Evolutionary conservation across 148 eudicot species (phyloP).

Genomic region (Selenicereus undatus): DNA sequence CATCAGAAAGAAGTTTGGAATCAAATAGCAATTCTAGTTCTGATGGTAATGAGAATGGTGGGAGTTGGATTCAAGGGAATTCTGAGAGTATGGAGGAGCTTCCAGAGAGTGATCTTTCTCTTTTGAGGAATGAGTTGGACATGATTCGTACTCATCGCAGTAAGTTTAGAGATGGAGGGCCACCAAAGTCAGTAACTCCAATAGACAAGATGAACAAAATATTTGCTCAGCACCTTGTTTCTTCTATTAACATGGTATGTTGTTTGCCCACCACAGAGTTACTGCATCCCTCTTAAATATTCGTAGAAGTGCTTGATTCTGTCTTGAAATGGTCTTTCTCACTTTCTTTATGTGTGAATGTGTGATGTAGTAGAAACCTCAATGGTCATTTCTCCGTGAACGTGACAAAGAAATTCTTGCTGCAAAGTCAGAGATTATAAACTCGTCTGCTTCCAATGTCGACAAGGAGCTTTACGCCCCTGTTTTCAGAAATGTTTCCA

Average conservation of each 20-base stretch:
- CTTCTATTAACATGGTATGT: conserved; percentile 73
- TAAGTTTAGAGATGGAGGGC: conserved; percentile 57
- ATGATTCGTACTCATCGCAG: conserved; percentile 24
- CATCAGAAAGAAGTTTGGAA: conserved; percentile 20
- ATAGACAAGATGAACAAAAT: conserved; percentile 57
- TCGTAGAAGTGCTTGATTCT: neutral
- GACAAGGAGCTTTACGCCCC: conserved; percentile 64
- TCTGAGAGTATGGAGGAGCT: conserved; percentile 15
- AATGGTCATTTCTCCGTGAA: conserved; percentile 60
- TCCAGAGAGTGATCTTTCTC: conserved; percentile 23
- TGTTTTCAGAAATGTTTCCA: conserved; percentile 67
- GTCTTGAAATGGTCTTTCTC: neutral
- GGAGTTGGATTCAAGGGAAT: conserved; percentile 4
- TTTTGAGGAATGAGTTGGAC: conserved; percentile 21
- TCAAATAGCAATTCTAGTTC: conserved; percentile 17
- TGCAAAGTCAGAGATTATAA: conserved; percentile 62
- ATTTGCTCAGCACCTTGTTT: conserved; percentile 56
- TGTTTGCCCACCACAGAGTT: conserved; percentile 8
- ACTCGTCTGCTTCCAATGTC: conserved; percentile 37
- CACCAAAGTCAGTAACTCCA: conserved; percentile 58
- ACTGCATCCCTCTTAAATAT: neutral
- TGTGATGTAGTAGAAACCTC: conserved; percentile 62
- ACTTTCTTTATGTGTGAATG: conserved; percentile 8
- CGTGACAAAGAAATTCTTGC: conserved; percentile 66
- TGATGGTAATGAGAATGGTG: conserved; percentile 19